Percentiles rank a stretch among this genome's conserved stretches.
Evolutionary conservation across 1,139 yeast genomes (phyloP).

Genomic region (Kodamaea sp.): DNA sequence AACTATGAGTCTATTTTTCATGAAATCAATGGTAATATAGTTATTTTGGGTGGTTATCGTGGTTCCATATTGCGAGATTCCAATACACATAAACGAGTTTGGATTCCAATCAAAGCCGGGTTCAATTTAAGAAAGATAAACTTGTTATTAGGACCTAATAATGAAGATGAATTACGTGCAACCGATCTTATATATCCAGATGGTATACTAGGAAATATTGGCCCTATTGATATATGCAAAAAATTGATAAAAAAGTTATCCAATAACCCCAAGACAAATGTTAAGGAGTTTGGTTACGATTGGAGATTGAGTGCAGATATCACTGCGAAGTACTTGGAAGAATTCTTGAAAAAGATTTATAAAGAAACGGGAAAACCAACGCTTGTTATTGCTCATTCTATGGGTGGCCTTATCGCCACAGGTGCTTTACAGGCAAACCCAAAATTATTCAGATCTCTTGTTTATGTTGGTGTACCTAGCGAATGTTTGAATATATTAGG

Average conservation of each 20-base stretch:
- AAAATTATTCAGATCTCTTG: slow-evolving; percentile 60
- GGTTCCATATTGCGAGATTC: slow-evolving; percentile 76
- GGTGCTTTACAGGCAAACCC: slow-evolving; percentile 71
- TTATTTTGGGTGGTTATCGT: slow-evolving; percentile 82
- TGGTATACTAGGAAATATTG: slow-evolving; percentile 76
- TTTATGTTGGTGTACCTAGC: slow-evolving; percentile 81
- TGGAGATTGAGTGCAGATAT: slow-evolving; percentile 75
- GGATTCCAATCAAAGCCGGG: slow-evolving; percentile 90
- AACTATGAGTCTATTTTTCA: slow-evolving; percentile 31
- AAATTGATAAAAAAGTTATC: slow-evolving; percentile 54
- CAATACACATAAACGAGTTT: slow-evolving; percentile 60
- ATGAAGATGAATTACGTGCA: slow-evolving; percentile 57
- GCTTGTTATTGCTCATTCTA: slow-evolving; percentile 79
- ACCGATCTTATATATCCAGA: slow-evolving; percentile 58
- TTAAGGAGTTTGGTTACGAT: slow-evolving; percentile 82
- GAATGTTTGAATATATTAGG: slow-evolving; percentile 86
- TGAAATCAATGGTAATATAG: slow-evolving; percentile 68
- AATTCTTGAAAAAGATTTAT: slow-evolving; percentile 43
- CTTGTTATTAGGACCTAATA: slow-evolving; percentile 66
- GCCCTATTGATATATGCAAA: slow-evolving; percentile 79
- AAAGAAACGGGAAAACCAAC: slow-evolving; percentile 49
- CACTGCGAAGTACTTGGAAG: slow-evolving; percentile 46
- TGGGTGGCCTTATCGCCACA: slow-evolving; percentile 89
- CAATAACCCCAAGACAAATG: slow-evolving; percentile 56
- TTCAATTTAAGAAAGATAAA: slow-evolving; percentile 67